Base-by-base conservation (phyloP, 495 filamentous ascomycete species). In the Mytilinidion resinicola region DNA sequence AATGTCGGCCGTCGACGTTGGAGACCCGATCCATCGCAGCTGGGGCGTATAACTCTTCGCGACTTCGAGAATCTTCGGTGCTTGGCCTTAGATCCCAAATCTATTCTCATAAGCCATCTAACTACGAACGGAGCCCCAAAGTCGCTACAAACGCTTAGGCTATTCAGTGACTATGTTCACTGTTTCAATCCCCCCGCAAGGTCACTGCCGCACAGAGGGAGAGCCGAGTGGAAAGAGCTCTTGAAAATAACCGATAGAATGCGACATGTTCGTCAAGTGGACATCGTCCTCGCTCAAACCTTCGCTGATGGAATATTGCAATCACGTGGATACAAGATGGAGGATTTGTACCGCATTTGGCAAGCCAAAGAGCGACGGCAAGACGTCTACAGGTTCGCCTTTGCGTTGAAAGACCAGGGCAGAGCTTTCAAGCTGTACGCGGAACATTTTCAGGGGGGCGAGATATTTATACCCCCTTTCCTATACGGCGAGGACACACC, bases 401-500 rank as follows among this genome's bases (percentile, higher is more conserved):
- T 11, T 4, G n/a, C 19, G 35, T n/a, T 62, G 19, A 52, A 55
- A 36, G 47, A 41, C 2, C 55, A 49, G n/a, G 53, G 56, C 9
- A 12, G 11, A 12, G 30, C 52, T 4, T 53, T 66, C 36, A 43
- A 55, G 15, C 19, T 66, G 19, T 63, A 59, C 34, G 55, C 11
- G 4, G 21, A 62, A 17, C 20, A 36, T 15, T 65, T 65, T 21
- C 4, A 14, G 8, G 15, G 11, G 30, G 47, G 42, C 36, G 20
- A 25, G 2, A 34, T 34, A 11, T 66, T 43, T 35, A 66, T 66
- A 6, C 63, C 59, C 10, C 63, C 63, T 0, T 66, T 60, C 25
- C 55, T 66, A 51, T 56, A 62, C 25, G 63, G 63, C 6, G 63
- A 66, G 37, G 55, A 59, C 2, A 34, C 21, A 12, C 63, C 63